Evolutionary conservation across 441 rosid genomes (phyloP).

Genomic region (Mallotus repandus): DNA sequence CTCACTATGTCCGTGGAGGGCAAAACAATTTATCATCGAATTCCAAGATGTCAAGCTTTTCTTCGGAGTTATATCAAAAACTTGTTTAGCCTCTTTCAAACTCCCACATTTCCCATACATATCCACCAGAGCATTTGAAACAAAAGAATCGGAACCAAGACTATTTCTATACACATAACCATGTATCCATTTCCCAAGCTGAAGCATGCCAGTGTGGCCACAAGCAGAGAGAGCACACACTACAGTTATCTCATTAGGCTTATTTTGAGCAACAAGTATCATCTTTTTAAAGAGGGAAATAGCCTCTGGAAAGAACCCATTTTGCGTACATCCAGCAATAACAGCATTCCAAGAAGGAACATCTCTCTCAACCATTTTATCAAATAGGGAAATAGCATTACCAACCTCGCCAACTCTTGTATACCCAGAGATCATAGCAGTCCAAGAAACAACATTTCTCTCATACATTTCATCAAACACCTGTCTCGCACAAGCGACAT

Average conservation of each 20-base stretch:
- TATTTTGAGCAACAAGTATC: conserved; percentile 33
- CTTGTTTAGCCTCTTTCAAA: conserved; percentile 39
- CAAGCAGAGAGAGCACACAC: conserved; percentile 63
- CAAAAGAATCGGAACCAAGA: conserved; percentile 43
- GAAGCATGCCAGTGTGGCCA: conserved; percentile 59
- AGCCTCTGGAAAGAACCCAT: conserved; percentile 49
- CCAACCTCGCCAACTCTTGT: conserved; percentile 40
- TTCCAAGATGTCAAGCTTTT: conserved; percentile 56
- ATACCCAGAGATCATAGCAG: conserved; percentile 47
- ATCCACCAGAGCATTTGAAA: conserved; percentile 58
- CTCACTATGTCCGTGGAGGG: conserved; percentile 44
- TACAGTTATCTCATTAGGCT: conserved; percentile 53
- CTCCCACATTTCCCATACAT: conserved; percentile 77
- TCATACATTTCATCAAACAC: conserved; percentile 48
- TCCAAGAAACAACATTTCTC: conserved; percentile 56
- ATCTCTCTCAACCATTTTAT: conserved; percentile 61
- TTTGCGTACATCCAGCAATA: conserved; percentile 60
- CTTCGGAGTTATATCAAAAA: conserved; percentile 34
- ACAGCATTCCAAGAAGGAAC: conserved; percentile 62
- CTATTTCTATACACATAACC: conserved; percentile 43
- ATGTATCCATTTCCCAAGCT: conserved; percentile 63
- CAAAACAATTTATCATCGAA: conserved; percentile 61
- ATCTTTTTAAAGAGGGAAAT: conserved; percentile 48
- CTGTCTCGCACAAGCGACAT: conserved; percentile 37
- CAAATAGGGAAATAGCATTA: conserved; percentile 50